Evolutionary conservation across 768 basidiomycete species (phyloP), one percentile per base, ranked within the genome.

Genomic region (Tylopilus vinaceipallidus): DNA sequence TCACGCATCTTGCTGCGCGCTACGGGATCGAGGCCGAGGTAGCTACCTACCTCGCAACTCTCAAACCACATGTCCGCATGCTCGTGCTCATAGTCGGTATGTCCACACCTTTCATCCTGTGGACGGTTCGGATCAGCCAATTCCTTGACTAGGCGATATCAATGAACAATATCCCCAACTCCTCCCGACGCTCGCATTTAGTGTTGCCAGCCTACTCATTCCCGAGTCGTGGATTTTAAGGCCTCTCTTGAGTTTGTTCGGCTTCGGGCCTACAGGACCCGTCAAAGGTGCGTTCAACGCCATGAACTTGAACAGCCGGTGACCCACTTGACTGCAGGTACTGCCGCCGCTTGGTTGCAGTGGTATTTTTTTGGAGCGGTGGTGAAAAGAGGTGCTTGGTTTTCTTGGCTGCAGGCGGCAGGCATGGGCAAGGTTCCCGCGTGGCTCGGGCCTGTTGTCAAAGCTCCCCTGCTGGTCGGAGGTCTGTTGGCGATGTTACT

Each of bases 231-330:
- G 59, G 57, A 56, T 57, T 4, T 46, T 60, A 9, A 1, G 34
- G n/a, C 58, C 50, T 1, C 46, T 60, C 2, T n/a, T 60, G 2
- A 33, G 49, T 2, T 1, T 44, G 22, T 46, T 60, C 30, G 58
- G 58, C 26, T 60, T 60, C 6, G 58, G 54, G 13, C 54, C 41
- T 34, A 4, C 24, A 2, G 58, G 58, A 4, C 58, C 47, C 14
- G 34, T 51, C 16, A 49, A 49, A 44, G 59, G 59, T 61, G n/a
- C 13, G 37, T 14, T n/a, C 22, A 6, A 19, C 6, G 24, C 4
- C 1, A 2, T 1, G 0, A 10, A 0, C 11, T 9, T 4, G 1
- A 12, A n/a, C 7, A 17, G 4, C 30, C 6, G 11, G 13, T 42
- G 11, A 22, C 30, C 4, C 22, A 34, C 16, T 30, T 4, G 16